Conservation (phyloP, 345 rosid species). For the Citrus sinensis region DVS_A1.0 CM039164.1:24021501-24022000, state of each 20-base stretch:
- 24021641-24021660: neutral
- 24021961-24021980: constrained; percentile 97
- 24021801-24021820: neutral
- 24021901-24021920: constrained; percentile 90
- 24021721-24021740: neutral
- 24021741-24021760: neutral
- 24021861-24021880: constrained; percentile 73
- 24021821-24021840: neutral
- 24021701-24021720: neutral
- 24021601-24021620: neutral
- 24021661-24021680: too few relatives aligned
- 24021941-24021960: constrained; percentile 93
- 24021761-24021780: constrained; percentile 2
- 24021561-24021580: neutral
- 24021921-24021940: constrained; percentile 59
- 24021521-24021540: neutral
- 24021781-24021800: neutral
- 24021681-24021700: neutral
- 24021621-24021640: neutral
- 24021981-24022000: constrained; percentile 98
- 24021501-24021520: neutral
- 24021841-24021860: neutral
- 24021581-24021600: neutral
- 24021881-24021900: constrained; percentile 89
- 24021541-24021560: neutral